Evolutionary conservation across 2,329 filamentous ascomycete species (phyloP), one percentile per base, ranked within the genome.

Genomic region (Venturia nashicola): DNA sequence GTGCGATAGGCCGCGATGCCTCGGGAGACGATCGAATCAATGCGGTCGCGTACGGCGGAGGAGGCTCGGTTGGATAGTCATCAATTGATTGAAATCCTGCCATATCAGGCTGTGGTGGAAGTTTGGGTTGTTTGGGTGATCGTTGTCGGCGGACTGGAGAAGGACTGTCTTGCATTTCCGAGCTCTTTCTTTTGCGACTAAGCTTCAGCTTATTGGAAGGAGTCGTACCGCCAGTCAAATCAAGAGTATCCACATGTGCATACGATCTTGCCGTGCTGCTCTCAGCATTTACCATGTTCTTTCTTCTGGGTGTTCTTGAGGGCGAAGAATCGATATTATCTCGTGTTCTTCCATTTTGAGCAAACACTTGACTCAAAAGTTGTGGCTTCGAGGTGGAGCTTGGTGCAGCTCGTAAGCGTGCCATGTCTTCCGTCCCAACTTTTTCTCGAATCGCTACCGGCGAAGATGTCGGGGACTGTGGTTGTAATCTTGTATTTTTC

Each of bases 361-460:
- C 36, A 43, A 34, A 34, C 1, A 32, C 54, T 32, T 71, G 71
- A 44, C 73, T 61, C 46, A 75, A 63, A 18, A 76, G 69, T 65
- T 70, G 68, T 3, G 75, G 72, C 67, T 73, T 77, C 44, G 71
- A 72, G n/a, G 71, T 67, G 57, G 73, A 76, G n/a, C 72, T 73
- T 42, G 78, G 77, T n/a, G 75, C 77, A 5, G 72, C 71, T 55
- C 77, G 71, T 61, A 79, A 65, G 65, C 76, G 72, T 61, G 76
- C 78, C 79, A 81, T 81, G 51, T 73, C 71, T 36, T 40, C 46
- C 12, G 27, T 27, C 14, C 39, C 18, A n/a, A 42, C 54, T 34
- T 59, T 48, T 61, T 46, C 43, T 51, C 63, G 8, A 43, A 39
- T 27, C 46, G 39, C 54, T 42, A 9, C 61, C 23, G 39, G 54